These are phyloP conservation scores for Sclerotinia borealis DNA, from an alignment of 2,329 filamentous ascomycete species.

Conservation along the genomic window DNA sequence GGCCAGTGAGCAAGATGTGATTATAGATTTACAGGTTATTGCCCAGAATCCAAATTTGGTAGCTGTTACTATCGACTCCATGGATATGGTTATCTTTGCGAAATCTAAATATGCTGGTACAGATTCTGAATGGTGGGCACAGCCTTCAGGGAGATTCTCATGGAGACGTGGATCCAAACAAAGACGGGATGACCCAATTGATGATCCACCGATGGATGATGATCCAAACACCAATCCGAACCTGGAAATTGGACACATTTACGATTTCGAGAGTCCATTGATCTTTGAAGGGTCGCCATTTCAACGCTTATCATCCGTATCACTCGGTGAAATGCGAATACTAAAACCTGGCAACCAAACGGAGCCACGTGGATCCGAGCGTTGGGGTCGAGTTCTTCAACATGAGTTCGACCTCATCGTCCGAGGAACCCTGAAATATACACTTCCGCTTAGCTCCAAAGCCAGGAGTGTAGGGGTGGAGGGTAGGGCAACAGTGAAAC, in stretches of 20 bases:
- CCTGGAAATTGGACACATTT: slow-evolving; percentile 86
- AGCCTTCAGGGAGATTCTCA: slow-evolving; percentile 28
- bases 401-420: slow-evolving; percentile 93
- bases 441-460: slow-evolving; percentile 54
- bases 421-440: slow-evolving; percentile 82
- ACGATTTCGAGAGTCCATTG: slow-evolving; percentile 79
- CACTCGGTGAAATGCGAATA: slow-evolving; percentile 78
- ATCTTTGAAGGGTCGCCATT: slow-evolving; percentile 88
- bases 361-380: slow-evolving; percentile 68
- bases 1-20: slow-evolving; percentile 88
- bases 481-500: slow-evolving; percentile 53
- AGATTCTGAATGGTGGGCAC: slow-evolving; percentile 49
- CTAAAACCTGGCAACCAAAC: slow-evolving; percentile 82
- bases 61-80: slow-evolving; percentile 74
- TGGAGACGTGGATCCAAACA: slow-evolving; percentile 32
- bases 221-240: slow-evolving; percentile 65
- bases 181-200: slow-evolving; percentile 28
- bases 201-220: slow-evolving; percentile 44
- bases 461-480: slow-evolving; percentile 55
- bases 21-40: slow-evolving; percentile 83
- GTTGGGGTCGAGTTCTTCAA: slow-evolving; percentile 86
- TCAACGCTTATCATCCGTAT: slow-evolving; percentile 63
- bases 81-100: slow-evolving; percentile 89
- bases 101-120: slow-evolving; percentile 85
- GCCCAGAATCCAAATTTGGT: slow-evolving; percentile 93